Base-by-base conservation (phyloP, 2,329 filamentous ascomycete species). In the Botrytis aclada region DNA sequence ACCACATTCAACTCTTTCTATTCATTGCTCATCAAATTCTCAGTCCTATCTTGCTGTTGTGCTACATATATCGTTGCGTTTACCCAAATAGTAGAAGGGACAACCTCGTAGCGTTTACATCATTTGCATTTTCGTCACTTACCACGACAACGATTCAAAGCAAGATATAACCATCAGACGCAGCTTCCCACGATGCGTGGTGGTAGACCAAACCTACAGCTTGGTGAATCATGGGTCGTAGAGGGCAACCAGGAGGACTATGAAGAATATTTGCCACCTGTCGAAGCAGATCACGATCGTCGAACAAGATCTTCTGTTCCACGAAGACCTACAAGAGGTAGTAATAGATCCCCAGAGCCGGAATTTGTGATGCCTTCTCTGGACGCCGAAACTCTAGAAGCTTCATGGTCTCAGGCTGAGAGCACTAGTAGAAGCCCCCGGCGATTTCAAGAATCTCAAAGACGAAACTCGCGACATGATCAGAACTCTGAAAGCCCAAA, bases 221-320 rank as follows among this genome's bases (percentile, higher is more conserved):
- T 81, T n/a, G 79, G 76, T 22, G 79, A 79, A 20, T 81, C 80
- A 41, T 81, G 80, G 80, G 77, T 81, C 4, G 79, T 80, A 6
- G 79, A 80, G 60, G 78, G 74, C 12, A 76, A 78, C 41, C 74
- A 76, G 8, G 75, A 76, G 8, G 76, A 78, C 0, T 74, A 71
- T 58, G 63, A 72, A 29, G 74, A 79, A 22, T 73, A 77, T 71
- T 76, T 74, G 47, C 76, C 77, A 37, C 54, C 72, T 32, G 72
- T 74, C 41, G 75, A 75, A 39, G 74, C 75, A 29, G 75, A 77
- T 32, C 61, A 76, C 32, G 71, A 72, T 22, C 60, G 45, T 34
- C 39, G 41, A 45, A 8, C 70, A 25, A 70, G 61, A 64, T 75
- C 73, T 60, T 56, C 69, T 25, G 75, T 76, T 18, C 74, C 77